phyloP scores from a whole-genome alignment of 192 early-diverging fungal genomes.

The Podila clonocystis region DNA sequence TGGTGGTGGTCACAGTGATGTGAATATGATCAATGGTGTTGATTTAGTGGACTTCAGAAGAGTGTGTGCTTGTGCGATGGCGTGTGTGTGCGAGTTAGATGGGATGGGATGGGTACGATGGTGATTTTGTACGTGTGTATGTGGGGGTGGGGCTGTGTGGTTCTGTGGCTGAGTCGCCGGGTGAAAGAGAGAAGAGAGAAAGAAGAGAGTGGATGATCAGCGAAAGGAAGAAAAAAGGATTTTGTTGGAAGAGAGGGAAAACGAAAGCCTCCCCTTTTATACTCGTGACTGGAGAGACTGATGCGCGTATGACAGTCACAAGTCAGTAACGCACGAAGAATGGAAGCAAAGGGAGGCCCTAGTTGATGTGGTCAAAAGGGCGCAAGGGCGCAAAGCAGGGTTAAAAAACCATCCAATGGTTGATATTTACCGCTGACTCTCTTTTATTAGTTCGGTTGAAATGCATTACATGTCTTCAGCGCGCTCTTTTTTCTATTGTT shows the following conservation, averaged over 20 bases:
- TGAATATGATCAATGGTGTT: background rate
- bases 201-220: background rate
- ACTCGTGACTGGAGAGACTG: background rate
- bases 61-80: too few species aligned
- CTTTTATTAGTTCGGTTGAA: background rate
- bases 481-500: background rate
- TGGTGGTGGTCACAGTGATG: too few species aligned
- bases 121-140: slow-evolving; percentile 1
- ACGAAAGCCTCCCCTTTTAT: background rate
- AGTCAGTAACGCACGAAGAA: too few species aligned
- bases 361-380: too few species aligned
- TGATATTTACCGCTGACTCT: too few species aligned
- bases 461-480: background rate
- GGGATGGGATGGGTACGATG: background rate
- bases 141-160: background rate
- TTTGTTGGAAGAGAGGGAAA: background rate
- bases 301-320: too few species aligned
- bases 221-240: background rate
- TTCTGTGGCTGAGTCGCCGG: too few species aligned
- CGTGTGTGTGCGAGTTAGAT: background rate
- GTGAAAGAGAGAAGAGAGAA: background rate
- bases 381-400: too few species aligned
- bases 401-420: too few species aligned
- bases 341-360: too few species aligned
- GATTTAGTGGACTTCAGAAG: background rate